phyloP scores from a whole-genome alignment of 2,329 filamentous ascomycete species.

The Neopestalotiopsis sp. region DNA sequence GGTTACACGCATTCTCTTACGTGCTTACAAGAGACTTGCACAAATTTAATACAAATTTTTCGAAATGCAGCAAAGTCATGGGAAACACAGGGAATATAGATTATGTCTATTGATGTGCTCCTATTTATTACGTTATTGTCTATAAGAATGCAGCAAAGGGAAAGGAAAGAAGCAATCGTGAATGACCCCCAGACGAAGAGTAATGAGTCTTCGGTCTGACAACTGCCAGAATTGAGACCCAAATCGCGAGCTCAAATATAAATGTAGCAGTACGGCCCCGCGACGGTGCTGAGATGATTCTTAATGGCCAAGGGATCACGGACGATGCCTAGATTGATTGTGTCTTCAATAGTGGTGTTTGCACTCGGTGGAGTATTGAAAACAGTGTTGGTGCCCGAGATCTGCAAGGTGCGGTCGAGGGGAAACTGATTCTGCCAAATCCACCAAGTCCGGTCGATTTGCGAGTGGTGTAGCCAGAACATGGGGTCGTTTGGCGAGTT shows the following conservation, averaged over 20 bases:
- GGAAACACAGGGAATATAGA: too few species aligned
- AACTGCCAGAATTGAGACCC: neutral
- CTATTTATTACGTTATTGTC: too few species aligned
- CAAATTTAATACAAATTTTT: too few species aligned
- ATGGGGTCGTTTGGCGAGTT: constrained; percentile 18
- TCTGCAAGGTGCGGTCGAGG: constrained; percentile 24
- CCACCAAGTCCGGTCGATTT: constrained; percentile 33
- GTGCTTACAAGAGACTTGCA: too few species aligned
- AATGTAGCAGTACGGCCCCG: constrained; percentile 21
- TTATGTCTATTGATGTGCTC: too few species aligned
- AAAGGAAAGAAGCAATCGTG: too few species aligned
- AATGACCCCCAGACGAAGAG: too few species aligned
- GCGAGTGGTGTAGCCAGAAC: constrained; percentile 23
- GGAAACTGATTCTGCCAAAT: constrained; percentile 33
- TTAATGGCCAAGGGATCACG: constrained; percentile 16
- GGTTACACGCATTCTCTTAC: too few species aligned
- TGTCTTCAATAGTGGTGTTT: constrained; percentile 31
- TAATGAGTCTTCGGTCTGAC: too few species aligned
- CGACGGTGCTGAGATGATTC: constrained; percentile 18
- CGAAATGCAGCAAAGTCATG: too few species aligned
- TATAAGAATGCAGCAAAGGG: too few species aligned
- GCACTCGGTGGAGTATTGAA: constrained; percentile 27
- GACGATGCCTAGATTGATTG: constrained; percentile 26
- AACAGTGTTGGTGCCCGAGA: constrained; percentile 31
- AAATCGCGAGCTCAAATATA: constrained; percentile 7